phyloP scores from a whole-genome alignment of 2,329 filamentous ascomycete species.

The Corniculantispora saksenae region DNA sequence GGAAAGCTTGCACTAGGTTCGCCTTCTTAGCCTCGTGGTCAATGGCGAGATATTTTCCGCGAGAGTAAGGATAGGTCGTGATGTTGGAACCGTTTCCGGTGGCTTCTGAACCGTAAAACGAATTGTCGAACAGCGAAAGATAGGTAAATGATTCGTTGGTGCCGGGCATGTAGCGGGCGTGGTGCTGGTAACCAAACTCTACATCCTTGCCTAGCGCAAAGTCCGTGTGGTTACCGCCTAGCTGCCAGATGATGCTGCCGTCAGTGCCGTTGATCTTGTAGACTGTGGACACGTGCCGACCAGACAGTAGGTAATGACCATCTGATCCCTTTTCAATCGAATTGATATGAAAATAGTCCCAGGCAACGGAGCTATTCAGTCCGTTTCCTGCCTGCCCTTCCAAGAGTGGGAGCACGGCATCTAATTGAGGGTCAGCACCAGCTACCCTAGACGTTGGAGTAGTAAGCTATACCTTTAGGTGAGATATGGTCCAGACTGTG shows the following conservation, averaged over 20 bases:
- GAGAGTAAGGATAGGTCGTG: slow-evolving; percentile 16
- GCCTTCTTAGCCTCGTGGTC: slow-evolving; percentile 47
- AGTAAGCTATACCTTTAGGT: slow-evolving; percentile 24
- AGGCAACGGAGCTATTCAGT: slow-evolving; percentile 35
- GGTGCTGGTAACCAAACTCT: slow-evolving; percentile 54
- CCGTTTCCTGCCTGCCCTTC: slow-evolving; percentile 43
- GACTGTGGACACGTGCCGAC: slow-evolving; percentile 49
- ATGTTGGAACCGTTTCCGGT: slow-evolving; percentile 21
- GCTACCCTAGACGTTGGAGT: not conserved
- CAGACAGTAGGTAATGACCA: slow-evolving; percentile 57
- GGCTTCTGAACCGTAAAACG: slow-evolving; percentile 9
- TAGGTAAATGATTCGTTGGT: slow-evolving; percentile 39
- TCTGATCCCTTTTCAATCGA: slow-evolving; percentile 1
- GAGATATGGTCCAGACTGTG: slow-evolving; percentile 30
- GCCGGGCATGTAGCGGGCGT: slow-evolving; percentile 46
- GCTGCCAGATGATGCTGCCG: slow-evolving; percentile 54
- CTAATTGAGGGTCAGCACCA: slow-evolving; percentile 27
- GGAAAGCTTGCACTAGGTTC: slow-evolving; percentile 46
- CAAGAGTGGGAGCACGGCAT: slow-evolving; percentile 47
- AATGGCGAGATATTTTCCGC: slow-evolving; percentile 48
- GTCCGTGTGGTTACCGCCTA: slow-evolving; percentile 49
- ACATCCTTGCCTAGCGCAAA: slow-evolving; percentile 37
- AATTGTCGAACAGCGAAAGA: slow-evolving; percentile 57
- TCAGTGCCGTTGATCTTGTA: slow-evolving; percentile 48
- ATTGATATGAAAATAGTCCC: slow-evolving; percentile 23